Base-by-base conservation (phyloP, 139 green algal genomes). In the Chlorella sp. region DNA sequence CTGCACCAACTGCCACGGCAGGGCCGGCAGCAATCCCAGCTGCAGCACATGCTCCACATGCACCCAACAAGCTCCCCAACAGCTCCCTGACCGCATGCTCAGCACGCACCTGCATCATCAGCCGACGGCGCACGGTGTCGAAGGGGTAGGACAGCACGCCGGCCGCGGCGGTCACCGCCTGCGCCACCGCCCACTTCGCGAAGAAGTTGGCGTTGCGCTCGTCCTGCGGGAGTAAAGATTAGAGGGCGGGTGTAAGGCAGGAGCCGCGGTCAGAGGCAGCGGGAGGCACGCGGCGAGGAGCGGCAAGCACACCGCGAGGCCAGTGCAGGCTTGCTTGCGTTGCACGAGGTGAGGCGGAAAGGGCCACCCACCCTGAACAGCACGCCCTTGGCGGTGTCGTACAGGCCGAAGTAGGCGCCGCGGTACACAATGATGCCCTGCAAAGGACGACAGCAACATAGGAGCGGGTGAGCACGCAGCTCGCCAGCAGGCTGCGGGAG, bases 371-470 rank as follows among this genome's bases (percentile, higher is more conserved):
- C 89, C 91, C 94, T 85, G 86, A 98, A 94, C 44, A 96, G 63
- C 84, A 96, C 93, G 28, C 95, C 94, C 92, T 99, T 99, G 79
- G 95, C 89, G 41, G 96, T 98, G 90, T 99, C 98, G 93, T 99
- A 99, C 87, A 99, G 93, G 74, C 98, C 98, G 87, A 99, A 99
- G 95, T 99, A 99, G 28, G 97, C 92, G 74, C 96, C 98, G 70
- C 98, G 94, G 96, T 99, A 99, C 83, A 99, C 96, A 56, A 99
- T 95, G 84, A 99, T 99, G 81, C 98, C 98, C 85, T 98, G 95
- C 55, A 26, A 1, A 17, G 28, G 12, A 62, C 23, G 23, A 39
- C n/a, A n/a, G n/a, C n/a, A n/a, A n/a, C n/a, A n/a, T n/a, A n/a
- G n/a, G n/a, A n/a, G n/a, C n/a, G n/a, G n/a, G n/a, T n/a, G n/a